A percentile compares a stretch with the other conserved stretches of the same genome.
phyloP scores from a whole-genome alignment of 2,329 filamentous ascomycete genomes.

The Davidsoniella eucalypti region DNA sequence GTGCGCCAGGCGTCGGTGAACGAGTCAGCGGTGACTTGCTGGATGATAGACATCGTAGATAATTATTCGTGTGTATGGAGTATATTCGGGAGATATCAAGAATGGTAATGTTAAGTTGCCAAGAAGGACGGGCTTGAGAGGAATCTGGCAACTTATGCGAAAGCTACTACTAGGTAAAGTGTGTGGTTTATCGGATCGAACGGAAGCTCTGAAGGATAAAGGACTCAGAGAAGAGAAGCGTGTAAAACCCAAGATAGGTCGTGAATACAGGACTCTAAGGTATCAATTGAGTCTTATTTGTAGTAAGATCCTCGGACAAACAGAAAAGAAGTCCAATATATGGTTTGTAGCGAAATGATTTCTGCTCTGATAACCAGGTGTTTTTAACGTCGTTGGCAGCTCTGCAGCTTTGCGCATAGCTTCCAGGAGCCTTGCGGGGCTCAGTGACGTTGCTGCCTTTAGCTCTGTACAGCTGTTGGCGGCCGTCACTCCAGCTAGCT shows the following conservation, averaged over 20 bases:
- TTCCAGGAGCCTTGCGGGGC: conserved; percentile 8
- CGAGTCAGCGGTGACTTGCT: conserved; percentile 43
- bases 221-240: background rate
- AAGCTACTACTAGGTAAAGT: background rate
- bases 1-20: conserved; percentile 60
- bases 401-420: background rate
- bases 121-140: background rate
- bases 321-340: too few species aligned
- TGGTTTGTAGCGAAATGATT: too few species aligned
- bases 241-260: background rate
- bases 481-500: background rate
- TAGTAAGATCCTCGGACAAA: too few species aligned
- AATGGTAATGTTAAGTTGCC: background rate
- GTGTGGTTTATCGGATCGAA: too few species aligned
- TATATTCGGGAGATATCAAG: background rate
- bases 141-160: background rate
- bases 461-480: background rate
- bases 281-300: too few species aligned
- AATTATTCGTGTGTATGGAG: background rate
- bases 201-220: background rate
- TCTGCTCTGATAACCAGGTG: too few species aligned
- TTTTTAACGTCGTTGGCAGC: conserved; percentile 1
- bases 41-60: conserved; percentile 45
- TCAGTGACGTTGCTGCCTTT: background rate
- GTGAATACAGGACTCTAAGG: too few species aligned